phyloP scores from a whole-genome alignment of 2,329 filamentous ascomycete species.

The Myriosclerotinia curreyana region DNA sequence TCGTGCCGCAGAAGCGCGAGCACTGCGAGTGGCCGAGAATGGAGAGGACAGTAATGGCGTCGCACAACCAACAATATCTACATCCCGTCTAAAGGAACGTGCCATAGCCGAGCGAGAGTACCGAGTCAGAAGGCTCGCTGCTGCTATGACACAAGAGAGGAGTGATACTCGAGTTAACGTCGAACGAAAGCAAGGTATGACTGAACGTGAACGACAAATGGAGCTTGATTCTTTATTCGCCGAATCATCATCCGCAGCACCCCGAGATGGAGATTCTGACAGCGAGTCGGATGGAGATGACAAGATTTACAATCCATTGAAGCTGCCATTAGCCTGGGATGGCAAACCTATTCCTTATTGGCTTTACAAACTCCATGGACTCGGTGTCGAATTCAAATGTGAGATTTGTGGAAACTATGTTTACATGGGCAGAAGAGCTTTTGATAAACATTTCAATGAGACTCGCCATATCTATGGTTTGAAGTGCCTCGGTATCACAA shows the following conservation, averaged over 20 bases:
- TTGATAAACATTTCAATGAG: conserved; percentile 98
- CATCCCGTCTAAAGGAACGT: conserved; percentile 70
- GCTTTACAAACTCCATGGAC: conserved; percentile 93
- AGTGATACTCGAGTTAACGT: conserved; percentile 91
- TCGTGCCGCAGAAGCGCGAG: conserved; percentile 69
- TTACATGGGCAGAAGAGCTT: conserved; percentile 95
- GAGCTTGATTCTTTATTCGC: conserved; percentile 85
- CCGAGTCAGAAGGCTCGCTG: conserved; percentile 73
- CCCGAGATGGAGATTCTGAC: conserved; percentile 50
- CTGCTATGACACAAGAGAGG: conserved; percentile 81
- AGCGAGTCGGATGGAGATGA: conserved; percentile 75
- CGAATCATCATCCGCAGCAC: conserved; percentile 46
- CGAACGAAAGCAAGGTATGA: conserved; percentile 96
- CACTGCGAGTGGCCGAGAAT: conserved; percentile 46
- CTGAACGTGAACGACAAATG: conserved; percentile 88
- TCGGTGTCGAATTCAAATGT: conserved; percentile 92
- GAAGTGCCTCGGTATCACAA: conserved; percentile 90
- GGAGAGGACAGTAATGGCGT: conserved; percentile 32
- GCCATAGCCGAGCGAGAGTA: conserved; percentile 88
- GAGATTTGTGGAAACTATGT: conserved; percentile 98
- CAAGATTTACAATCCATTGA: conserved; percentile 94
- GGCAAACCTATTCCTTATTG: conserved; percentile 99
- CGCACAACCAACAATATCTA: conserved; percentile 38
- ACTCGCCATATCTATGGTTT: conserved; percentile 88
- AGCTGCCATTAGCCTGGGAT: conserved; percentile 94